Percentiles rank a stretch among this genome's conserved stretches.
Evolutionary conservation across 306 rosid genomes (phyloP).

Genomic region (Cicer bijugum): DNA sequence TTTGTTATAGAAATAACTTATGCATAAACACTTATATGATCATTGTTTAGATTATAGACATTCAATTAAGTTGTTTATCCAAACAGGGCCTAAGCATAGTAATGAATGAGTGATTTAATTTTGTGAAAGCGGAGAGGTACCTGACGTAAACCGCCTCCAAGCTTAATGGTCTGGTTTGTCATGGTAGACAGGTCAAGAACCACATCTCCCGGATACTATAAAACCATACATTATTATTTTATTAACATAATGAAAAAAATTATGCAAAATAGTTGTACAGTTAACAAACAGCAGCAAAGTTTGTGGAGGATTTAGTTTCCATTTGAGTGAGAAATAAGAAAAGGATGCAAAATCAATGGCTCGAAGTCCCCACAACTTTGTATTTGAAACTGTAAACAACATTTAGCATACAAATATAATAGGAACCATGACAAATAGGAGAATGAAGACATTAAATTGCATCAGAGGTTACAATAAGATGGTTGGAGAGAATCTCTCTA

Average conservation of each 20-base stretch:
- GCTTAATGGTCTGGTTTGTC: slow-evolving; percentile 88
- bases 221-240: slow-evolving; percentile 15
- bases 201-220: slow-evolving; percentile 86
- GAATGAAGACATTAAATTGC: no score
- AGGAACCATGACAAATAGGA: no score
- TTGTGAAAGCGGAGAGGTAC: slow-evolving; percentile 41
- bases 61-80: no score
- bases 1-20: no score
- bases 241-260: background rate
- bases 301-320: slow-evolving; percentile 53
- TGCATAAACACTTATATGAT: no score
- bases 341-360: slow-evolving; percentile 13
- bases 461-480: no score
- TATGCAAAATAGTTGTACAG: background rate
- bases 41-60: no score
- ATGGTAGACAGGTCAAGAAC: slow-evolving; percentile 78
- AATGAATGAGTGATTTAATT: background rate
- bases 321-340: slow-evolving; percentile 27
- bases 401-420: no score
- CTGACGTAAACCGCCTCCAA: slow-evolving; percentile 90
- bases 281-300: slow-evolving; percentile 7
- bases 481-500: no score
- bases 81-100: background rate
- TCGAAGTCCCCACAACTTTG: slow-evolving; percentile 28
- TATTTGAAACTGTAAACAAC: slow-evolving; percentile 21